Percentiles rank a stretch among this genome's conserved stretches.
These are phyloP conservation scores for Rhizopogon vinicolor DNA, from an alignment of 768 basidiomycete genomes.

Conservation along the genomic window DNA sequence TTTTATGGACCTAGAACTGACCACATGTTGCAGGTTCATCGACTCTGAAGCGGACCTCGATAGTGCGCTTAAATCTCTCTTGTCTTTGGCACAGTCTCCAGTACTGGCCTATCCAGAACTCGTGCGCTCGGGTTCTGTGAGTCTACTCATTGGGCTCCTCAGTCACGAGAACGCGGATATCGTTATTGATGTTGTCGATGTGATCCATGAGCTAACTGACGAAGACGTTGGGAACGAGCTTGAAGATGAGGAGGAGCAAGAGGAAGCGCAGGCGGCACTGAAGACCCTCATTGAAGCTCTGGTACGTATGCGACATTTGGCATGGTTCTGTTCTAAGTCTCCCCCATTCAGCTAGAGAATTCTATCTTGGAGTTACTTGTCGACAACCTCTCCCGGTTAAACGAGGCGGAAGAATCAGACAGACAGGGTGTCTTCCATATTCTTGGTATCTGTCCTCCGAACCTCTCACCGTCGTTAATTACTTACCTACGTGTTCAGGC, in stretches of 20 bases:
- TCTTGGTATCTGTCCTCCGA: conserved; percentile 46
- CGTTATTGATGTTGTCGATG: conserved; percentile 90
- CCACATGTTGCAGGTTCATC: conserved; percentile 70
- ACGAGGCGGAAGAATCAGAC: conserved; percentile 89
- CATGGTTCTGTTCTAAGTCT: conserved; percentile 2
- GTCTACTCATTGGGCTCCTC: conserved; percentile 76
- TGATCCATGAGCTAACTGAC: conserved; percentile 92
- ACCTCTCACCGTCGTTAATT: not conserved
- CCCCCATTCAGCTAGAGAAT: conserved; percentile 59
- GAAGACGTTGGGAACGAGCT: conserved; percentile 87
- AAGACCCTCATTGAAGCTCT: conserved; percentile 72
- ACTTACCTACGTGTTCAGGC: conserved; percentile 36
- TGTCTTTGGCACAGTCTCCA: conserved; percentile 87
- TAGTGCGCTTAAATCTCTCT: conserved; percentile 74
- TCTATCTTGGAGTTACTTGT: conserved; percentile 86
- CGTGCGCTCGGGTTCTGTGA: conserved; percentile 66
- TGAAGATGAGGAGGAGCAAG: conserved; percentile 60
- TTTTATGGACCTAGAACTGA: conserved; percentile 2
- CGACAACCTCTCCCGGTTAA: conserved; percentile 83
- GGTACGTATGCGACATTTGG: conserved; percentile 41
- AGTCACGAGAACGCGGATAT: conserved; percentile 97
- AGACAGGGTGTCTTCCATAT: conserved; percentile 91
- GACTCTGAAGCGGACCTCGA: conserved; percentile 98
- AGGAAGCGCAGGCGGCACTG: conserved; percentile 59
- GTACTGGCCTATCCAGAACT: conserved; percentile 86